Percentiles rank a stretch among this genome's conserved stretches.
Conservation (phyloP, 1,139 yeast species). For the Nakaseomyces sp. region DNA sequence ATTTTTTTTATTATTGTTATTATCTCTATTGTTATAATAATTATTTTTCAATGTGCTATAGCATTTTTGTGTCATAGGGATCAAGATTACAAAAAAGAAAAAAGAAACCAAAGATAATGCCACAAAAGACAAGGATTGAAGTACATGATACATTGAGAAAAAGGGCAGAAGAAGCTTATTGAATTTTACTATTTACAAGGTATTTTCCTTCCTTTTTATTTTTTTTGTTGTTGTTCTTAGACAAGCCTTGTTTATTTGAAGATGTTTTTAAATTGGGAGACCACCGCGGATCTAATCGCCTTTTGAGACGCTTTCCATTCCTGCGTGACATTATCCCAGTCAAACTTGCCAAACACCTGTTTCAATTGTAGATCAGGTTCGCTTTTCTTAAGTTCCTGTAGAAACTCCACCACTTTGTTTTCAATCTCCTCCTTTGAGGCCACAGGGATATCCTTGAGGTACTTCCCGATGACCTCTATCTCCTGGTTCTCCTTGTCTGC, state of each 20-base stretch:
- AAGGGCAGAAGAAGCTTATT: no score
- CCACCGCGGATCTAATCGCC: conserved; percentile 28
- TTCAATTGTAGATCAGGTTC: conserved; percentile 32
- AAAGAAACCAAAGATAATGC: no score
- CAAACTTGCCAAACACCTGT: conserved; percentile 39
- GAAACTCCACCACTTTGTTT: conserved; percentile 34
- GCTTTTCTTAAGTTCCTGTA: conserved; percentile 30
- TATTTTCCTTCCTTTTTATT: not conserved
- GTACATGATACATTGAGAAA: no score
- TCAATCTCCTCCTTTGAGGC: conserved; percentile 45
- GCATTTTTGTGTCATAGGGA: no score
- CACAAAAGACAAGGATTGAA: no score
- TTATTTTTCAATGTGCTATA: no score
- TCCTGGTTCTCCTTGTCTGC: conserved; percentile 50
- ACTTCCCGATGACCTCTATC: conserved; percentile 37
- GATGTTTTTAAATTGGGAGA: conserved; percentile 21
- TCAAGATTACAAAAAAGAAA: no score
- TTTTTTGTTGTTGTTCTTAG: not conserved
- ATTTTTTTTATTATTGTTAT: no score
- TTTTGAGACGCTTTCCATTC: conserved; percentile 48
- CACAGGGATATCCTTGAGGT: conserved; percentile 41
- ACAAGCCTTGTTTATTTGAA: conserved; percentile 8
- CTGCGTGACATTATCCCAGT: conserved; percentile 40
- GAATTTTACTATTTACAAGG: no score
- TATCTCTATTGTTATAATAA: no score